Conservation (phyloP, 1,139 yeast genomes). For the Kurtzmaniella quercitrusa region DNA sequence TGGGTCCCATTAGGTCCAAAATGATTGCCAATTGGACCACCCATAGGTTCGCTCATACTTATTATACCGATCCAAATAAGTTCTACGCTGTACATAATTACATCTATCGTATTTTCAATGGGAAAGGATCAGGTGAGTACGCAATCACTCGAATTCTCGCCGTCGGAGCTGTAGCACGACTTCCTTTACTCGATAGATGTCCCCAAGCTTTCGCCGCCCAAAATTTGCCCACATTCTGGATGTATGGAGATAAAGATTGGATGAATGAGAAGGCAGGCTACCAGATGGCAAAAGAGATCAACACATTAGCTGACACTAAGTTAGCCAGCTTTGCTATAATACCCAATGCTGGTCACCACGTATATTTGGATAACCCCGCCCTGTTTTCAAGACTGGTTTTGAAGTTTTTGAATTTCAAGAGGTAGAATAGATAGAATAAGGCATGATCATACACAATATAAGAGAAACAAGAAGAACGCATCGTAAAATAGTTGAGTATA, state of each 20-base stretch:
- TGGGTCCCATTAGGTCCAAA: constrained; percentile 37
- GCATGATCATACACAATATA: no score
- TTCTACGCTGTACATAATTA: constrained; percentile 39
- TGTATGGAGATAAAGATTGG: constrained; percentile 48
- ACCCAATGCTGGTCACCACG: constrained; percentile 68
- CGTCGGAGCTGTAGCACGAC: constrained; percentile 35
- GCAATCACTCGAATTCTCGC: constrained; percentile 41
- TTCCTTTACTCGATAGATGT: constrained; percentile 42
- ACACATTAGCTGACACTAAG: constrained; percentile 21
- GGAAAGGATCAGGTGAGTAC: constrained; percentile 43
- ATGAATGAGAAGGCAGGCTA: constrained; percentile 44
- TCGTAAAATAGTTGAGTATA: no score
- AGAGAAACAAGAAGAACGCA: no score
- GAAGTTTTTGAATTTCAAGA: constrained; percentile 29
- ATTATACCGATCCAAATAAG: constrained; percentile 25
- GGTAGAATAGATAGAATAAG: not conserved
- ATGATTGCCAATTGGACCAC: constrained; percentile 40
- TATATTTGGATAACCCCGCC: constrained; percentile 67
- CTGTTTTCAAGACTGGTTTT: constrained; percentile 32
- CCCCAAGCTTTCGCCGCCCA: constrained; percentile 32
- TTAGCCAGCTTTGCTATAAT: constrained; percentile 41
- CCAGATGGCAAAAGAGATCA: constrained; percentile 38
- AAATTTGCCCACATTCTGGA: constrained; percentile 42
- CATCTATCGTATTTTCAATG: constrained; percentile 37
- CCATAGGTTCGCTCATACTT: constrained; percentile 33